Conservation (phyloP, 768 basidiomycete species). For the Neoboletus subvelutipes region DNA sequence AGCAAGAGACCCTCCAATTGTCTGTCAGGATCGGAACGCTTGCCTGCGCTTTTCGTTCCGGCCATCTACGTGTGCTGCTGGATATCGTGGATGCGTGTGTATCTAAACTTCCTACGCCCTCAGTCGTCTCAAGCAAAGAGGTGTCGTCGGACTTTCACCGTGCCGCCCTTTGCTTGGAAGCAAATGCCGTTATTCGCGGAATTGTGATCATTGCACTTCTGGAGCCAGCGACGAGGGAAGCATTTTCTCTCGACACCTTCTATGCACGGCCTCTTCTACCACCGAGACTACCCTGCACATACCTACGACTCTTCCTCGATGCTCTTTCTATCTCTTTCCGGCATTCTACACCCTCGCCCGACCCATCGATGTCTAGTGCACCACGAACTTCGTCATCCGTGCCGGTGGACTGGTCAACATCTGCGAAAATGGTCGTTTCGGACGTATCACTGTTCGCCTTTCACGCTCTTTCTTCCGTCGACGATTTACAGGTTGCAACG, state of each 20-base stretch:
- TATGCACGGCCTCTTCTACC: slow-evolving; percentile 62
- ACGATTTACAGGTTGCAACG: slow-evolving; percentile 38
- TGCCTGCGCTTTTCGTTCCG: slow-evolving; percentile 54
- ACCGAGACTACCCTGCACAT: slow-evolving; percentile 48
- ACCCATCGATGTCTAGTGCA: background rate
- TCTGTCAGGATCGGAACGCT: slow-evolving; percentile 48
- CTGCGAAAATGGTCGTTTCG: slow-evolving; percentile 24
- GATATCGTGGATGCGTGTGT: slow-evolving; percentile 39
- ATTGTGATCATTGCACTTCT: slow-evolving; percentile 51
- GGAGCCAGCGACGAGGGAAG: slow-evolving; percentile 10
- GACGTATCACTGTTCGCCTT: slow-evolving; percentile 64
- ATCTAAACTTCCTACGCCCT: slow-evolving; percentile 21
- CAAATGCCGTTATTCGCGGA: slow-evolving; percentile 40
- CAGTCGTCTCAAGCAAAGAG: slow-evolving; percentile 12
- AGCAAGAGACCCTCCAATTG: slow-evolving; percentile 38
- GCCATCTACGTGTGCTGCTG: slow-evolving; percentile 53
- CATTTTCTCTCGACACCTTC: slow-evolving; percentile 36
- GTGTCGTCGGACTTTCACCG: slow-evolving; percentile 17
- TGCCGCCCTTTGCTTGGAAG: slow-evolving; percentile 34
- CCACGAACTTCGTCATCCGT: slow-evolving; percentile 1
- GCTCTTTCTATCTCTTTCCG: slow-evolving; percentile 20
- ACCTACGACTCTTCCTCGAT: slow-evolving; percentile 55
- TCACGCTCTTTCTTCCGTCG: slow-evolving; percentile 22
- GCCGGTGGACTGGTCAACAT: slow-evolving; percentile 3
- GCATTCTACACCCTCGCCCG: slow-evolving; percentile 7